Evolutionary conservation across 371 early-diverging fungal genomes (phyloP).

Genomic region (Mucor plumbeus): DNA sequence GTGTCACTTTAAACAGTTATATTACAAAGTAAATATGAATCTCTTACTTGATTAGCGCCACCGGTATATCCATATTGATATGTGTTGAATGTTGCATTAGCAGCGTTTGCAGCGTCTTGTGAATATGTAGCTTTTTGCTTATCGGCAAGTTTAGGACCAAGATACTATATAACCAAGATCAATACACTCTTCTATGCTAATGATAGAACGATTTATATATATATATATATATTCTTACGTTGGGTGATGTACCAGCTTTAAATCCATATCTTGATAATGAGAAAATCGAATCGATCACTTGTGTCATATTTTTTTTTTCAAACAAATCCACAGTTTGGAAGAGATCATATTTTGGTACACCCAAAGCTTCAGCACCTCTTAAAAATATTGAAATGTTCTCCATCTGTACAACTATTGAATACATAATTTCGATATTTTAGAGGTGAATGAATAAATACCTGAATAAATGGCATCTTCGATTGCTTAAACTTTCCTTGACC

Average conservation of each 20-base stretch:
- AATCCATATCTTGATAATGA: constrained; percentile 83
- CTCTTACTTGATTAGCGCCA: constrained; percentile 61
- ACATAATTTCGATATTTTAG: no score
- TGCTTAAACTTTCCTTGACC: constrained; percentile 65
- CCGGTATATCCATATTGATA: constrained; percentile 64
- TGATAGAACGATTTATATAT: not conserved
- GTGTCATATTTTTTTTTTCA: constrained; percentile 85
- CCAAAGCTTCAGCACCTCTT: constrained; percentile 68
- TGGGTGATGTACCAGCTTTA: constrained; percentile 63
- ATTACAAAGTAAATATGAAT: not conserved
- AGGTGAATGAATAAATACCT: constrained; percentile 46
- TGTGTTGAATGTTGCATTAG: constrained; percentile 61
- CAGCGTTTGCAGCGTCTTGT: constrained; percentile 68
- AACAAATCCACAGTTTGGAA: constrained; percentile 93
- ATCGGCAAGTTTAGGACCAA: constrained; percentile 83
- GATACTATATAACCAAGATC: constrained; percentile 36
- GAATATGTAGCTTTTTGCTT: constrained; percentile 69
- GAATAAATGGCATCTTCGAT: constrained; percentile 82
- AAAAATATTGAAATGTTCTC: constrained; percentile 90
- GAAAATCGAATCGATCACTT: constrained; percentile 79
- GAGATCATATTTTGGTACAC: constrained; percentile 81
- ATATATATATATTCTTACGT: constrained; percentile 35
- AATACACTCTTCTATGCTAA: constrained; percentile 7
- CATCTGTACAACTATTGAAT: constrained; percentile 53
- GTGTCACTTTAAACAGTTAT: no score